phyloP scores from a whole-genome alignment of 2,329 filamentous ascomycete species.

The Phialophora macrospora region DNA sequence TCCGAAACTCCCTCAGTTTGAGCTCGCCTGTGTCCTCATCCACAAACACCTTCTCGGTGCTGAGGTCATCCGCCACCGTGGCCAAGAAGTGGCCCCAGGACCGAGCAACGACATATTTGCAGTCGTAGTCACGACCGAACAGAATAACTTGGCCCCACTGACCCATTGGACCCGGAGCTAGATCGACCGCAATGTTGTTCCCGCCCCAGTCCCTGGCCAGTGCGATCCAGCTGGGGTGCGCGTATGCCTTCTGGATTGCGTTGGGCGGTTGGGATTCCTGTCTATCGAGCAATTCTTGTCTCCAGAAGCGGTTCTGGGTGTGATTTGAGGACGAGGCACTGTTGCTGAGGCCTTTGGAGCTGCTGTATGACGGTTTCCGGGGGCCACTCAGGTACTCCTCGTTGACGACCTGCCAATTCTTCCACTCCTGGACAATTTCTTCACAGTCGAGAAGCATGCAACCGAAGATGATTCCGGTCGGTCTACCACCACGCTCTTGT shows the following conservation, averaged over 20 bases:
- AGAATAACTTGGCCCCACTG: slow-evolving; percentile 97
- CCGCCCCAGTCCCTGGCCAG: slow-evolving; percentile 97
- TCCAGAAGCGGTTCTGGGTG: slow-evolving; percentile 68
- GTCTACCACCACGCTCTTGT: slow-evolving; percentile 90
- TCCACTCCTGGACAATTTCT: slow-evolving; percentile 97
- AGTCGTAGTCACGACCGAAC: slow-evolving; percentile 96
- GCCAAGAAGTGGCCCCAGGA: slow-evolving; percentile 91
- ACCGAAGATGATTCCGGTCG: slow-evolving; percentile 90
- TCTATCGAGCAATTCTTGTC: slow-evolving; percentile 78
- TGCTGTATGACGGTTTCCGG: slow-evolving; percentile 64
- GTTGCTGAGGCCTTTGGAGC: slow-evolving; percentile 70
- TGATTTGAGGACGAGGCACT: slow-evolving; percentile 66
- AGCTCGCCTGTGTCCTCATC: slow-evolving; percentile 92
- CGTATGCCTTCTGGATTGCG: slow-evolving; percentile 88
- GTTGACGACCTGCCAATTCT: slow-evolving; percentile 93
- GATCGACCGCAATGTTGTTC: slow-evolving; percentile 92
- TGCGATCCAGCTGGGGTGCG: slow-evolving; percentile 93
- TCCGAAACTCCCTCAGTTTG: slow-evolving; percentile 90
- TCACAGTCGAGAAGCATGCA: slow-evolving; percentile 97
- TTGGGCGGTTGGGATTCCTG: slow-evolving; percentile 88
- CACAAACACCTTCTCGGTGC: slow-evolving; percentile 86
- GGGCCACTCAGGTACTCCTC: slow-evolving; percentile 76
- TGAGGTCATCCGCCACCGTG: slow-evolving; percentile 84
- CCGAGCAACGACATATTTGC: slow-evolving; percentile 92
- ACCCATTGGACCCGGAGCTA: slow-evolving; percentile 85